These are phyloP conservation scores for Tremella mesenterica DNA, from an alignment of 768 basidiomycete species.

Conservation along the genomic window DNA sequence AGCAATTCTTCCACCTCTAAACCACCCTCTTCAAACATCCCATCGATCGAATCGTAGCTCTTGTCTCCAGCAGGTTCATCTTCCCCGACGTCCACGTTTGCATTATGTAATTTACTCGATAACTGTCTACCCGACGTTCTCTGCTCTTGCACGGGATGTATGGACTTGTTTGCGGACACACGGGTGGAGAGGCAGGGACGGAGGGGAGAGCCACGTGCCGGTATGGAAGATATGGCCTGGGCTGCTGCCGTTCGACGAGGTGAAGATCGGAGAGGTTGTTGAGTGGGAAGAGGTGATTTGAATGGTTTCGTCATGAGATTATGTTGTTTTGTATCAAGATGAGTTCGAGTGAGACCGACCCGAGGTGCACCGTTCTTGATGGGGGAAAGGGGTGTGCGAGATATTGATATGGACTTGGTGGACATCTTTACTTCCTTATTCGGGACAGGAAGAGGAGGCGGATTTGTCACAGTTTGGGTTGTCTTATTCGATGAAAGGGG, in stretches of 20 bases:
- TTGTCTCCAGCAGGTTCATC: conserved; percentile 13
- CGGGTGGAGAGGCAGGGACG: too few relatives aligned
- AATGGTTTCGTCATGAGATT: neutral
- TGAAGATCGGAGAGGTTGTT: conserved; percentile 4
- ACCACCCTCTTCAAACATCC: conserved; percentile 20
- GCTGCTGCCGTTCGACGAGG: conserved; percentile 3
- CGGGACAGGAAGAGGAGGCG: neutral
- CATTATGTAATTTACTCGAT: neutral
- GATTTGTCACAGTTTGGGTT: too few relatives aligned
- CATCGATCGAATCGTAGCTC: conserved; percentile 22
- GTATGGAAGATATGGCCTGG: neutral
- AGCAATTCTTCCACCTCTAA: conserved; percentile 18
- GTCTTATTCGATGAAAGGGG: neutral
- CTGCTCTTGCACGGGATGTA: neutral
- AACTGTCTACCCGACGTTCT: neutral
- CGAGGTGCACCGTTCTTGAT: conserved; percentile 1
- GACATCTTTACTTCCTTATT: neutral
- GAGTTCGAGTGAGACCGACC: neutral
- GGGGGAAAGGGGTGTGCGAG: neutral
- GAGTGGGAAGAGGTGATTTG: neutral
- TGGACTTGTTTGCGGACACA: conserved; percentile 1
- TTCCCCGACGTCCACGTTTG: neutral
- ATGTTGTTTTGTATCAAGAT: neutral
- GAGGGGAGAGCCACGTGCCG: neutral
- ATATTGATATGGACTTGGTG: neutral